Evolutionary conservation across 441 rosid genomes (phyloP), one percentile per base, ranked within the genome.

Genomic region (Omphalea diandra): DNA sequence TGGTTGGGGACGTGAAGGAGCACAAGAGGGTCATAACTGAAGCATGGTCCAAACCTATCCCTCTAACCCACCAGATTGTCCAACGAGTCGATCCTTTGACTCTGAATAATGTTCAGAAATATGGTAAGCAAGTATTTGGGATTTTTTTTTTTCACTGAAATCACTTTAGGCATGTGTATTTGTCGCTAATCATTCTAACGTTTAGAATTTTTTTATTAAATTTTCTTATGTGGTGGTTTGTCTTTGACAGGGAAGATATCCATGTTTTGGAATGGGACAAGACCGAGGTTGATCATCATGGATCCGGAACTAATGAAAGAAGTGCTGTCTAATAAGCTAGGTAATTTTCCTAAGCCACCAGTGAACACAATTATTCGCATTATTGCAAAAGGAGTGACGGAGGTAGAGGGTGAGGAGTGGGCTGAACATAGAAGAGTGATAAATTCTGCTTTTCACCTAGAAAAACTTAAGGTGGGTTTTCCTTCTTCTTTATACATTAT

Each of bases 401-500:
- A 62, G 56, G 70, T 73, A 36, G 82, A 84, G 76, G 87, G 87
- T 17, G 86, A 80, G 44, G 50, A 76, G 26, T 86, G 88, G 90
- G 79, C 82, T 33, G 72, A 41, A 65, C 85, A 69, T 63, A 72
- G 87, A 76, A 78, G 61, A 73, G 41, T 81, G 53, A 68, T 81
- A 31, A 80, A 81, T 69, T 88, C 80, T 61, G 83, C 83, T 46
- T 86, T 85, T 46, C 88, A 83, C 54, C 43, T 76, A 0, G 83
- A 84, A 43, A 84, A 79, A 67, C 74, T 83, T 11, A 86, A 82
- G 85, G 85, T 83, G 63, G 20, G 18, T 10, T 55, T 64, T 54
- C 35, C 59, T 31, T 18, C 35, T 55, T 5, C 15, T 24, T 36
- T 10, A 18, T n/a, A 50, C 7, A n/a, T 50, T 50, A 26, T 50